Percentiles rank a stretch among this genome's conserved stretches.
These are phyloP conservation scores for Marchantia paleacea DNA, from an alignment of 225 moss, liverwort and hornwort species.

Conservation along the genomic window DNA sequence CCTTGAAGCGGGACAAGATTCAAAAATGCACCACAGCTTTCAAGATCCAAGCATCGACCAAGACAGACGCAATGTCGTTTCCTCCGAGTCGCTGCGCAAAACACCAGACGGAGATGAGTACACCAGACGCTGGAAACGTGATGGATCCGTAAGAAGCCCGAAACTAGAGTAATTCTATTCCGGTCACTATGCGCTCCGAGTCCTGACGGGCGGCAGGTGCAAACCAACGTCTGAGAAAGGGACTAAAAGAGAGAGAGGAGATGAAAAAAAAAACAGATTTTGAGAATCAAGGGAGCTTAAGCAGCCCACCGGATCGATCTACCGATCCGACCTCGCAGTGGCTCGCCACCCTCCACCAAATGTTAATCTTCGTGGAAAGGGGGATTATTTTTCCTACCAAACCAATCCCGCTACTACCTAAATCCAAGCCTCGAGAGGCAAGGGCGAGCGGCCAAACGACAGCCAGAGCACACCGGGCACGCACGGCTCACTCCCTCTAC, in stretches of 20 bases:
- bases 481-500: constrained; percentile 5
- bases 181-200: not conserved
- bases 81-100: not conserved
- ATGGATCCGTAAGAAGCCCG: not conserved
- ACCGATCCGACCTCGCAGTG: constrained; percentile 7
- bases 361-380: not conserved
- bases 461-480: constrained; percentile 19
- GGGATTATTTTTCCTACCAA: constrained; percentile 1
- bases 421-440: constrained; percentile 3
- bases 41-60: not conserved
- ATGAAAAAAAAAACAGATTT: not conserved
- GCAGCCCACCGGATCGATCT: not conserved
- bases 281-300: not conserved
- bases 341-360: not conserved
- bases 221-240: not conserved
- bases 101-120: not conserved
- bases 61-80: not conserved
- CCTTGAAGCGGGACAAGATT: not conserved
- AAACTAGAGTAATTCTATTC: not conserved
- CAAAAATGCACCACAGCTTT: constrained; percentile 13
- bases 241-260: not conserved
- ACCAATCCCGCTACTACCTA: not conserved
- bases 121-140: not conserved
- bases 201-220: not conserved
- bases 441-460: constrained; percentile 14